Base-by-base conservation (phyloP, 257 asterid genomes). In the Eucommia ulmoides region DNA sequence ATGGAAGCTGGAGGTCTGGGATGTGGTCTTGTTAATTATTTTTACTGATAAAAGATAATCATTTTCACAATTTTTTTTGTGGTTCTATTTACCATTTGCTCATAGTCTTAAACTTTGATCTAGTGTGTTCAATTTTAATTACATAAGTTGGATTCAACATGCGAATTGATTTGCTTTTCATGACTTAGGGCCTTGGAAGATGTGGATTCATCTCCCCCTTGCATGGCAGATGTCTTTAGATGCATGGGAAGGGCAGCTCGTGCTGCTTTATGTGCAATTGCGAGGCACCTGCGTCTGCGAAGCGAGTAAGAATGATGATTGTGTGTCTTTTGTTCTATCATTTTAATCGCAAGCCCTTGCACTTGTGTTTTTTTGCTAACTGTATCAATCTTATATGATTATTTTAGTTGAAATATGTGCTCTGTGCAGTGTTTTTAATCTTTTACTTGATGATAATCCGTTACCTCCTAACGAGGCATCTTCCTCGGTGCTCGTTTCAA, bases 241-340 rank as follows among this genome's bases (percentile, higher is more conserved):
- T 85, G 96, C 70, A 83, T 89, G 98, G 98, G 94, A 61, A 85
- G 53, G 65, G 94, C 81, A 33, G 93, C 96, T 67, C 92, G 94
- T 56, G 88, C 82, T 58, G 79, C 82, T 64, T 68, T 89, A 63
- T 67, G 81, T 65, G 86, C 93, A 53, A 83, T 81, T 56, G 92
- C 98, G 49, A 80, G 88, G 71, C 83, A 85, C 70, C 94, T 89
- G 62, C 98, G 96, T 23, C 61, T 89, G 65, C 74, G 96, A 53
- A 85, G 86, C 84, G 96, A 89, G 96, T 85, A 79, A 65, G 82
- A 64, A 56, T 20, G 29, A 45, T 45, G 45, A 22, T 38, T 23
- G 8, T 48, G 52, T 20, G 9, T 24, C 16, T 41, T 22, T 54
- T 14, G 20, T 29, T 24, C 23, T 56, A 52, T 26, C 21, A n/a